A percentile compares a stretch with the other conserved stretches of the same genome.
Evolutionary conservation across 441 rosid species (phyloP).

Genomic region (Flueggea neowawraea): DNA sequence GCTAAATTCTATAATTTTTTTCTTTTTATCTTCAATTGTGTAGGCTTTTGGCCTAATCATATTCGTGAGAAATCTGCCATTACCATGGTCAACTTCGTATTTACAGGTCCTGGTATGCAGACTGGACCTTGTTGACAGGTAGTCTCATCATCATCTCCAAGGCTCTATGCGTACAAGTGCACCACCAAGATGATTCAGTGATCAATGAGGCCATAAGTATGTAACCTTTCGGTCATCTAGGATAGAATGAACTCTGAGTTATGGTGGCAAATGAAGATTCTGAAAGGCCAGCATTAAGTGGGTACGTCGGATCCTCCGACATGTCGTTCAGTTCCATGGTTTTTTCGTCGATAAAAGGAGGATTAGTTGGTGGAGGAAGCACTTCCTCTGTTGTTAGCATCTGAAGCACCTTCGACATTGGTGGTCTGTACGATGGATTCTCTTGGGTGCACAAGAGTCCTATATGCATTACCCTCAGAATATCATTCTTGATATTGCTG

Average conservation of each 20-base stretch:
- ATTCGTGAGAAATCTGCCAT: too few species aligned
- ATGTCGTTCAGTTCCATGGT: constrained; percentile 73
- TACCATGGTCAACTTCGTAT: too few species aligned
- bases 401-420: constrained; percentile 71
- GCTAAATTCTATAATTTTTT: too few species aligned
- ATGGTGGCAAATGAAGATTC: constrained; percentile 69
- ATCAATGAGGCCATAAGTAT: neutral
- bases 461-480: constrained; percentile 58
- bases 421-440: constrained; percentile 58
- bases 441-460: constrained; percentile 93
- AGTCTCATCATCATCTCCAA: too few species aligned
- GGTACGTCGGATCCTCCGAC: constrained; percentile 39
- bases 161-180: too few species aligned
- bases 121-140: too few species aligned
- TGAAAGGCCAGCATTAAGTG: constrained; percentile 38
- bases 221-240: constrained; percentile 49
- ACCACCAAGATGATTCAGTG: neutral
- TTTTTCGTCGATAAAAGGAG: constrained; percentile 83
- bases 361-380: constrained; percentile 68
- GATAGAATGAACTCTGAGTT: constrained; percentile 58
- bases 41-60: too few species aligned
- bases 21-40: too few species aligned
- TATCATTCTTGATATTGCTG: constrained; percentile 46
- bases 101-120: too few species aligned
- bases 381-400: constrained; percentile 69